Base-by-base conservation (phyloP, 306 rosid species). In the Crataegus laevigata region DNA sequence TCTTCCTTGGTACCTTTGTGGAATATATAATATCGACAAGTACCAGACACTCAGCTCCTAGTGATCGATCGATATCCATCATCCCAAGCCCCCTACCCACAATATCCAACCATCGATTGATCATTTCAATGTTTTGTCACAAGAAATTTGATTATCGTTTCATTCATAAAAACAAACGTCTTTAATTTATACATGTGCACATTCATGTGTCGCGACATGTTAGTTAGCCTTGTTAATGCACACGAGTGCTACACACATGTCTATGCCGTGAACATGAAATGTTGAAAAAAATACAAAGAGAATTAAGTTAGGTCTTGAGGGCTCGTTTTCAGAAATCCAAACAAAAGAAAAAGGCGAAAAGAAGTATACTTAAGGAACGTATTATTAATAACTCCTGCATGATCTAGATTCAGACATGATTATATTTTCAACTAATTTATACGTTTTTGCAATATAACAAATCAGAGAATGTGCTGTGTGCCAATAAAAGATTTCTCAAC, bases 1-100 rank as follows among this genome's bases (percentile, higher is more conserved):
- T 86, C 83, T 80, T 87, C 89, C 86, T 78, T 82, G 76, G 87
- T 84, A 85, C 93, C 81, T 85, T 83, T 66, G 74, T 65, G 69
- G 78, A 77, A 65, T 19, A 65, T 64, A 19, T 65, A 66, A 82
- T 63, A 51, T 74, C 83, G 88, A 89, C 84, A 86, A 82, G 85
- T 81, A 85, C 91, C 83, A 75, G 28, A 82, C 89, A 80, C 26
- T 80, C 19, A 57, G 51, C 70, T 66, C 14, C 32, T 60, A 55
- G 17, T 63, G 61, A 57, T 21, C 11, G 75, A 71, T 63, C 12
- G 8, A 26, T 60, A 62, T 62, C 21, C 25, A 42, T 36, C 69
- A 40, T 61, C 58, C 42, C 26, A 51, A 14, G 36, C 26, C 7
- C 51, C 75, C 3, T 54, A 30, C 25, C 52, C 75, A 54, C 62